phyloP scores from a whole-genome alignment of 108 stramenopile species.

The Bacterosira constricta region DNA sequence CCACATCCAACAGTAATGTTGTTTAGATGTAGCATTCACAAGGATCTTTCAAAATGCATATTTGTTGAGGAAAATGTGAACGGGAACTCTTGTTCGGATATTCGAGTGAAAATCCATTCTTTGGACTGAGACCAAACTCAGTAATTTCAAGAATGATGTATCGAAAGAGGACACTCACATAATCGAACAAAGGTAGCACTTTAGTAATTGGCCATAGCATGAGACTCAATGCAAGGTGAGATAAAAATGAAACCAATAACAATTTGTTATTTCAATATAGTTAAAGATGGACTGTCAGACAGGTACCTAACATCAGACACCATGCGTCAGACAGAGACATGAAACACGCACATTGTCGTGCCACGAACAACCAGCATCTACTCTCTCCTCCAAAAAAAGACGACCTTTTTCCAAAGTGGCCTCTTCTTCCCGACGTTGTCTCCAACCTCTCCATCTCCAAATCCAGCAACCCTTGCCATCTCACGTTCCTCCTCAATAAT shows the following conservation, averaged over 20 bases:
- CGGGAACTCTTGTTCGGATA: too few relatives aligned
- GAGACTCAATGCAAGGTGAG: too few relatives aligned
- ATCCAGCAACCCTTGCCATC: constrained; percentile 37
- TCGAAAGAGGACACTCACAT: too few relatives aligned
- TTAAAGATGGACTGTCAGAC: neutral
- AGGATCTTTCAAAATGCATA: too few relatives aligned
- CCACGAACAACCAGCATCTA: constrained; percentile 5
- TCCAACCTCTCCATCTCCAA: constrained; percentile 24
- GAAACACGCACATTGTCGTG: neutral
- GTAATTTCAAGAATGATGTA: too few relatives aligned
- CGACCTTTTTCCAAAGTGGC: constrained; percentile 45
- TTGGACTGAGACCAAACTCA: too few relatives aligned
- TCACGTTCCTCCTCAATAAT: constrained; percentile 38
- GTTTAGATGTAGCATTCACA: too few relatives aligned
- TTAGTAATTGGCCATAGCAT: too few relatives aligned
- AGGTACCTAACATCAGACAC: neutral
- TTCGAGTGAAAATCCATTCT: too few relatives aligned
- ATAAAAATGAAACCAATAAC: neutral
- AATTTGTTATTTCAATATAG: neutral
- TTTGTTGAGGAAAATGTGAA: too few relatives aligned
- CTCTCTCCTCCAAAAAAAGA: constrained; percentile 61
- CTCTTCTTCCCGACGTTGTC: constrained; percentile 3
- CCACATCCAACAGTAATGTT: too few relatives aligned
- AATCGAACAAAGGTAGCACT: too few relatives aligned
- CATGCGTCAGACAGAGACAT: neutral